These are phyloP conservation scores for Tulasnella calospora DNA, from an alignment of 768 basidiomycete genomes.

Conservation along the genomic window DNA sequence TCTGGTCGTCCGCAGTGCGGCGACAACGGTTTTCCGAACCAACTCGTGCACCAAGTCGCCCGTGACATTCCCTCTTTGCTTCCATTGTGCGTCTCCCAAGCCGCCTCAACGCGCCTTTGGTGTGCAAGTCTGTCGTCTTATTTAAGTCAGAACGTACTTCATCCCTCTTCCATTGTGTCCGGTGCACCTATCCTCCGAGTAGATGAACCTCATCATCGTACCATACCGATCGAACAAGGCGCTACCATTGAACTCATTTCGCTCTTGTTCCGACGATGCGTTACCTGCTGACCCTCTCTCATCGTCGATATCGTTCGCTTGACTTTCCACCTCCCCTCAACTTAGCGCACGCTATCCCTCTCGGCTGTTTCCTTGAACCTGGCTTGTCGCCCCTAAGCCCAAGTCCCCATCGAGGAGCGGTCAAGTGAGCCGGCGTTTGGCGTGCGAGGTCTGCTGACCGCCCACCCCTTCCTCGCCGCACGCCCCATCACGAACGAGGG, in stretches of 20 bases:
- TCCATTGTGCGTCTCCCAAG: not conserved
- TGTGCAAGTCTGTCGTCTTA: not conserved
- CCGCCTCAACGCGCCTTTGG: not conserved
- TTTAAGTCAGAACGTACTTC: not conserved
- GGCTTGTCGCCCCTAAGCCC: not conserved
- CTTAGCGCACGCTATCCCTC: not conserved
- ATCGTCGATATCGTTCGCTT: not conserved
- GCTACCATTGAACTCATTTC: not conserved
- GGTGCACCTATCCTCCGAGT: not conserved
- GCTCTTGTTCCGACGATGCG: not conserved
- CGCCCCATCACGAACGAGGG: not conserved
- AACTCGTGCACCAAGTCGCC: not conserved
- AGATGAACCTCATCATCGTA: not conserved
- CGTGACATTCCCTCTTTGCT: not conserved
- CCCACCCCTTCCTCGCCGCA: not conserved
- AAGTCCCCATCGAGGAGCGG: not conserved
- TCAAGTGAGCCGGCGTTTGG: not conserved
- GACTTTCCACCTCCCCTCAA: not conserved
- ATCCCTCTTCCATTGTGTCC: not conserved
- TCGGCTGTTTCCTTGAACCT: not conserved
- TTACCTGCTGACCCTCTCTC: not conserved
- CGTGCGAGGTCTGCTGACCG: conserved; percentile 5
- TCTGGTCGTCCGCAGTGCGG: not conserved
- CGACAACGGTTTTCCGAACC: not conserved
- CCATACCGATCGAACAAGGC: not conserved